Base-by-base conservation (phyloP, 805 yeast genomes). In the Kurtzmaniella cleridarum region DNA sequence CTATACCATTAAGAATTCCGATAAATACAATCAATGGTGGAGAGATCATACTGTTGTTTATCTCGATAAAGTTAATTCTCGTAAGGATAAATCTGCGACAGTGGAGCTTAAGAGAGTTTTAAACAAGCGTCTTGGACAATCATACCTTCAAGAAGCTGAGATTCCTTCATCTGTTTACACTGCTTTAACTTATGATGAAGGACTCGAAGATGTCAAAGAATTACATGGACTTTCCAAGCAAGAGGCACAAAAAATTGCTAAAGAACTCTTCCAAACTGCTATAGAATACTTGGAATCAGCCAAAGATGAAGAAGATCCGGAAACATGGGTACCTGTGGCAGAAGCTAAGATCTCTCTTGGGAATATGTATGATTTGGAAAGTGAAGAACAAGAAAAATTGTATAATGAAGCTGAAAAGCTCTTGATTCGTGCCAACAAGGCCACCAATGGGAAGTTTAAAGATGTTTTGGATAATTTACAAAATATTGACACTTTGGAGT, bases 311-410 rank as follows among this genome's bases (percentile, higher is more conserved):
- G 85, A 81, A 34, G 87, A 83, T 30, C 95, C 95, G 0, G 82
- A 81, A 42, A 70, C 84, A 4, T 84, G 91, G 86, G 95, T 81
- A 10, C 76, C 78, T 52, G 72, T 84, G 34, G 96, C 96, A 1
- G 98, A 91, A 59, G 90, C 95, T 1, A 68, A 78, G 51, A 86
- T 91, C 27, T 76, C 84, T 12, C 63, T 85, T 48, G 96, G 90
- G 12, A 90, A 89, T 50, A 56, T 89, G 36, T 69, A 73, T 43
- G 85, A 81, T 7, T 63, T 76, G 18, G 88, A 82, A 20, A 70
- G 82, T 37, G 62, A 65, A 27, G 84, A 81, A 32, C 95, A 88
- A 62, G 85, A 82, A 43, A 50, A 67, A 4, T 64, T 74, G 36
- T 90, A 90, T 57, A 58, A 60, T 13, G 68, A 73, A 40, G 98